Percentiles rank a stretch among this genome's conserved stretches.
Conservation (phyloP, 768 basidiomycete genomes). For the Tremella fuciformis region DNA sequence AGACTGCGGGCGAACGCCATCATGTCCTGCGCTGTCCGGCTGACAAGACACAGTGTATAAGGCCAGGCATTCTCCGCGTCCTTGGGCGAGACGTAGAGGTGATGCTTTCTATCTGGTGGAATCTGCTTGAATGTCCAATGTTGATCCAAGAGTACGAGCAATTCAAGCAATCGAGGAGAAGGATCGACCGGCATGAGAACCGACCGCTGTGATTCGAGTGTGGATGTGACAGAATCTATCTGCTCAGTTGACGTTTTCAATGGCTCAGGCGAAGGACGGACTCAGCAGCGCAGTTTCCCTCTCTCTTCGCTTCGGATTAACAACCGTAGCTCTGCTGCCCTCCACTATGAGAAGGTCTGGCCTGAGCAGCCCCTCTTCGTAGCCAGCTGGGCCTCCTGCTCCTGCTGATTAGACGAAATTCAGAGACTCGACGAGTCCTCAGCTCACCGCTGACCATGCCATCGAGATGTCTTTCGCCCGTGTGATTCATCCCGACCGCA, state of each 20-base stretch:
- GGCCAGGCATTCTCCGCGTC: slow-evolving; percentile 34
- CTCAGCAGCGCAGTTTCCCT: slow-evolving; percentile 85
- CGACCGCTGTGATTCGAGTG: slow-evolving; percentile 73
- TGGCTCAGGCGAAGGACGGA: slow-evolving; percentile 19
- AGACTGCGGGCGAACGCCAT: slow-evolving; percentile 87
- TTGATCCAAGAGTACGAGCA: slow-evolving; percentile 92
- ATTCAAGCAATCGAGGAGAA: slow-evolving; percentile 88
- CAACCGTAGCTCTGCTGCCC: slow-evolving; percentile 76
- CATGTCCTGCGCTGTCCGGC: slow-evolving; percentile 87
- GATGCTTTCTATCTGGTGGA: slow-evolving; percentile 17
- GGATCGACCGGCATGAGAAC: slow-evolving; percentile 89
- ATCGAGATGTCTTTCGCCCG: slow-evolving; percentile 90
- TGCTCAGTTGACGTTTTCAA: slow-evolving; percentile 8
- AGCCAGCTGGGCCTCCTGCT: slow-evolving; percentile 34
- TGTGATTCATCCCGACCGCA: slow-evolving; percentile 93
- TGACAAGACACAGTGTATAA: slow-evolving; percentile 85
- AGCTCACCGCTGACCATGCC: slow-evolving; percentile 64
- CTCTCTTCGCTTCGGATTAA: slow-evolving; percentile 82
- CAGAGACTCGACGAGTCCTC: not conserved
- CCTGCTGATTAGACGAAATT: slow-evolving; percentile 3
- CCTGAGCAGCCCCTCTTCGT: slow-evolving; percentile 57
- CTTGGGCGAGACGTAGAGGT: slow-evolving; percentile 11
- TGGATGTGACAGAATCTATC: slow-evolving; percentile 81
- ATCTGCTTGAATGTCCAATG: slow-evolving; percentile 82
- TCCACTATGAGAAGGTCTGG: slow-evolving; percentile 94